Percentiles rank a stretch among this genome's conserved stretches.
phyloP scores from a whole-genome alignment of 108 stramenopile species.

The Schizochytrium sp. region DNA sequence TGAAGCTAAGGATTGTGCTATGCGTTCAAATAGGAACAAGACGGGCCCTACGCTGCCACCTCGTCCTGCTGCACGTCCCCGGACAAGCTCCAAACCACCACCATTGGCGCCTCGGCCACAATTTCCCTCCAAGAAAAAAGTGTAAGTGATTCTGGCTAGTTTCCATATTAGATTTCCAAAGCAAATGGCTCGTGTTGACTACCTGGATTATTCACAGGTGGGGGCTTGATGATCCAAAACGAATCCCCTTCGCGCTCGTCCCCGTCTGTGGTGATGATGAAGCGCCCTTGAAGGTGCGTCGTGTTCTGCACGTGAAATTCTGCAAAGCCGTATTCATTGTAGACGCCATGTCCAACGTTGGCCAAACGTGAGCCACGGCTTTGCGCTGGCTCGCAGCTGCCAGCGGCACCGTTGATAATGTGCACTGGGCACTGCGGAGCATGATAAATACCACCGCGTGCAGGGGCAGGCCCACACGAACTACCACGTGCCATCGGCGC shows the following conservation, averaged over 20 bases:
- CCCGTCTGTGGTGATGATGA: neutral
- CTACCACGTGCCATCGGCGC: neutral
- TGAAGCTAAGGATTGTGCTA: too few relatives aligned
- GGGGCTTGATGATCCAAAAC: neutral
- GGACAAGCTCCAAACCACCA: neutral
- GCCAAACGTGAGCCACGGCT: neutral
- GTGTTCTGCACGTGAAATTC: neutral
- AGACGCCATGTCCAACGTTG: neutral
- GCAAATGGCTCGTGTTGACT: neutral
- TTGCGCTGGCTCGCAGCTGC: conserved; percentile 29
- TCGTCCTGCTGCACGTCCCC: neutral
- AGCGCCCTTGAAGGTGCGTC: neutral
- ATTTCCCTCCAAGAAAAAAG: neutral
- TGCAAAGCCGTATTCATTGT: neutral
- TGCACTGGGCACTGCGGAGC: conserved; percentile 24
- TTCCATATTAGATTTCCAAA: neutral
- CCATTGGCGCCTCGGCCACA: neutral
- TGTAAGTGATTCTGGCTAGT: neutral
- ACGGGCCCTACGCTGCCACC: neutral
- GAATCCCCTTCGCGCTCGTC: neutral
- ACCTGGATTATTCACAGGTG: neutral
- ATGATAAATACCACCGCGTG: neutral
- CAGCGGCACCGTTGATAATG: conserved; percentile 42
- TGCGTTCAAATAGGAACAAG: neutral
- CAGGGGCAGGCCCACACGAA: neutral